phyloP scores from a whole-genome alignment of 257 asterid genomes.

The Echites panduratus region DNA sequence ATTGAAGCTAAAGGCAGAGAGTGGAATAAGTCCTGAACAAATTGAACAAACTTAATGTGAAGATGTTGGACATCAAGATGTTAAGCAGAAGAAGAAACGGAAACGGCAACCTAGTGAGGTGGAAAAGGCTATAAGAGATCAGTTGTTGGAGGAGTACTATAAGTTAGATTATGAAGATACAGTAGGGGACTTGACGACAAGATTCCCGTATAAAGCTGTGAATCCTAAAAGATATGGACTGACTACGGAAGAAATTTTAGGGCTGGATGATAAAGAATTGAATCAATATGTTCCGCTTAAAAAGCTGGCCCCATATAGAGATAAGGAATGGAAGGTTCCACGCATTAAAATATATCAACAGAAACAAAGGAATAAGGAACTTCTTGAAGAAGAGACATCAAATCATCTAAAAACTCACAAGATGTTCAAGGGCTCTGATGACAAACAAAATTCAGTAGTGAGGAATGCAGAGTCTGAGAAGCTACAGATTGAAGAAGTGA shows the following conservation, averaged over 20 bases:
- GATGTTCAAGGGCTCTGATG: slow-evolving; percentile 17
- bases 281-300: slow-evolving; percentile 72
- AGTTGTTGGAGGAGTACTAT: slow-evolving; percentile 76
- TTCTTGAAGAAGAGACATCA: slow-evolving; percentile 17
- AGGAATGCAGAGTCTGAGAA: slow-evolving; percentile 23
- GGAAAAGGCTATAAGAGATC: slow-evolving; percentile 41
- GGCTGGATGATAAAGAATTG: slow-evolving; percentile 60
- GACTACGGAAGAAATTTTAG: slow-evolving; percentile 40
- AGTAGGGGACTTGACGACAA: slow-evolving; percentile 70
- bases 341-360: slow-evolving; percentile 38
- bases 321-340: slow-evolving; percentile 77
- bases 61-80: too few species aligned
- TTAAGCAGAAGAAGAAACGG: slow-evolving; percentile 55
- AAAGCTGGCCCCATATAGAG: slow-evolving; percentile 74
- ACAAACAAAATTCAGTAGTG: slow-evolving; percentile 20
- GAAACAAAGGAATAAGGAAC: slow-evolving; percentile 26
- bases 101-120: slow-evolving; percentile 36
- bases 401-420: slow-evolving; percentile 16
- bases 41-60: slow-evolving; percentile 19
- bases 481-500: slow-evolving; percentile 19
- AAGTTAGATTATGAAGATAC: slow-evolving; percentile 82
- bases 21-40: slow-evolving; percentile 22
- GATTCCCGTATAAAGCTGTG: slow-evolving; percentile 67
- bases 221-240: slow-evolving; percentile 54
- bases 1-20: slow-evolving; percentile 27